phyloP scores from a whole-genome alignment of 768 basidiomycete genomes.

The Boletus rubroflammeus region DNA sequence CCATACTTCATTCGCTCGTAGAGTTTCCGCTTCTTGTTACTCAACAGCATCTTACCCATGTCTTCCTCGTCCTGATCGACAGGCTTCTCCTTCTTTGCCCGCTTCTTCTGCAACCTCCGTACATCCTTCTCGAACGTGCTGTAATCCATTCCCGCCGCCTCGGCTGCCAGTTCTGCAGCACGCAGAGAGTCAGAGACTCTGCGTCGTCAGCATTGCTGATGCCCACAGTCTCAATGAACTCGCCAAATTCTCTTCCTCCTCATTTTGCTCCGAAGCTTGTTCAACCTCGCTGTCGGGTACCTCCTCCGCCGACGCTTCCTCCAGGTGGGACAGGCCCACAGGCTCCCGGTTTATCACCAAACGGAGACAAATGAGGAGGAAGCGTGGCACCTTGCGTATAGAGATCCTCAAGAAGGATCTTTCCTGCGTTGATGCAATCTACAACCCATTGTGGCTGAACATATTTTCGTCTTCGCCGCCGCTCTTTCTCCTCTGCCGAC shows the following conservation, averaged over 20 bases:
- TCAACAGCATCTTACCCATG: slow-evolving; percentile 98
- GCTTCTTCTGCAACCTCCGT: slow-evolving; percentile 51
- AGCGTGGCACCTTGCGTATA: slow-evolving; percentile 84
- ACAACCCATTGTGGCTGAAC: slow-evolving; percentile 98
- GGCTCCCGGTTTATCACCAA: slow-evolving; percentile 76
- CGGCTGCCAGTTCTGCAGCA: slow-evolving; percentile 89
- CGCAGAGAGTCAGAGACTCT: slow-evolving; percentile 67
- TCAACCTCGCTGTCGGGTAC: slow-evolving; percentile 30
- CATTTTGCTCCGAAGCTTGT: slow-evolving; percentile 17
- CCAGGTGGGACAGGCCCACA: slow-evolving; percentile 27
- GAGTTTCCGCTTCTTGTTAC: slow-evolving; percentile 88
- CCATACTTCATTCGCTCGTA: slow-evolving; percentile 93
- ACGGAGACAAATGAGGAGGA: slow-evolving; percentile 95
- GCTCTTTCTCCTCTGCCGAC: slow-evolving; percentile 55
- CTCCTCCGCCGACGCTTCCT: slow-evolving; percentile 28
- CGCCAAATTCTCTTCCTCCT: slow-evolving; percentile 26
- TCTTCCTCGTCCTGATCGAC: slow-evolving; percentile 57
- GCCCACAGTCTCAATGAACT: slow-evolving; percentile 26
- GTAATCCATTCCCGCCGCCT: slow-evolving; percentile 80
- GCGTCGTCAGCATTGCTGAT: slow-evolving; percentile 48
- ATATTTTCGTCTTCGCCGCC: slow-evolving; percentile 70
- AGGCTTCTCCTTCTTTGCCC: slow-evolving; percentile 29
- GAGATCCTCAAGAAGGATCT: slow-evolving; percentile 76
- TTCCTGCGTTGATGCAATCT: slow-evolving; percentile 89
- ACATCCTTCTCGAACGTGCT: slow-evolving; percentile 76